Percentiles rank a stretch among this genome's conserved stretches.
These are phyloP conservation scores for Taphrina betulina DNA, from an alignment of 1,139 yeast species.

Conservation along the genomic window DNA sequence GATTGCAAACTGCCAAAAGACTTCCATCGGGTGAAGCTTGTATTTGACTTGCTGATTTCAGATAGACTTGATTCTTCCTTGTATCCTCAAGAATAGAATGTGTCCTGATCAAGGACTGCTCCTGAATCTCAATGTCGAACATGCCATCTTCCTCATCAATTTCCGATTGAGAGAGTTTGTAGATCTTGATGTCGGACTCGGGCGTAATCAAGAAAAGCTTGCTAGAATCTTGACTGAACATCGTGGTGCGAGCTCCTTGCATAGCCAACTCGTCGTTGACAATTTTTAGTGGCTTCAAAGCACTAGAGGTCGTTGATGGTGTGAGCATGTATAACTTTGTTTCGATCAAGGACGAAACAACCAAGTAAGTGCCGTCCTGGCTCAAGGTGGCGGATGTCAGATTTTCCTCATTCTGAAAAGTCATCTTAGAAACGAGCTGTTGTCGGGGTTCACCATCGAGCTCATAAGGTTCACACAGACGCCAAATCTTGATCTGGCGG, in stretches of 20 bases:
- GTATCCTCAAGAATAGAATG: slow-evolving; percentile 15
- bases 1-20: slow-evolving; percentile 57
- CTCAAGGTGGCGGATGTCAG: slow-evolving; percentile 70
- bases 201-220: slow-evolving; percentile 60
- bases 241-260: slow-evolving; percentile 60
- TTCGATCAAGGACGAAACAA: slow-evolving; percentile 67
- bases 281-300: slow-evolving; percentile 39
- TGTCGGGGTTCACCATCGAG: slow-evolving; percentile 27
- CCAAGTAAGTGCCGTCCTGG: slow-evolving; percentile 62
- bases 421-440: slow-evolving; percentile 54
- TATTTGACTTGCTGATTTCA: slow-evolving; percentile 53
- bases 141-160: slow-evolving; percentile 50
- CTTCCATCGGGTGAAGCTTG: slow-evolving; percentile 51
- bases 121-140: slow-evolving; percentile 43
- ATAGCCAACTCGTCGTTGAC: slow-evolving; percentile 46
- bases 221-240: slow-evolving; percentile 45
- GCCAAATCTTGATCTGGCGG: slow-evolving; percentile 80
- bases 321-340: slow-evolving; percentile 65
- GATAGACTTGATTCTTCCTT: slow-evolving; percentile 31
- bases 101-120: slow-evolving; percentile 35
- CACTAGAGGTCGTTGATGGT: slow-evolving; percentile 13
- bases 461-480: slow-evolving; percentile 45
- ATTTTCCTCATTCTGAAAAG: slow-evolving; percentile 75
- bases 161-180: slow-evolving; percentile 47
- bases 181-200: slow-evolving; percentile 61